Conservation (phyloP, 768 basidiomycete species). For the Hebeloma cylindrosporum region DNA sequence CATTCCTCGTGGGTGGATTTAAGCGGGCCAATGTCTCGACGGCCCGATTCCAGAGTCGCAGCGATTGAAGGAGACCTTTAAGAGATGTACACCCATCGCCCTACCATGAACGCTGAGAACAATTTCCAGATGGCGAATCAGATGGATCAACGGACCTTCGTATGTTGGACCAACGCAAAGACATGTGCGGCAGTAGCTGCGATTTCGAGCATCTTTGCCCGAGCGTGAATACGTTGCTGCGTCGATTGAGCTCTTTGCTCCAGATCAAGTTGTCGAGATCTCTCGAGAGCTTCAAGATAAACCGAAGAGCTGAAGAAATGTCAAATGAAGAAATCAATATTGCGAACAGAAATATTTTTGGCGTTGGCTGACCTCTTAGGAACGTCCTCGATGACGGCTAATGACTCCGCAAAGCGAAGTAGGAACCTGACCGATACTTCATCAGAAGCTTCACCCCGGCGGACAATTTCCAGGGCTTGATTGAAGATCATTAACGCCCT, state of each 20-base stretch:
- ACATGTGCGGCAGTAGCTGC: slow-evolving; percentile 72
- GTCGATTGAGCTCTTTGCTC: slow-evolving; percentile 52
- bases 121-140: neutral
- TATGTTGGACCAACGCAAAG: slow-evolving; percentile 66
- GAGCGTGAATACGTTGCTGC: slow-evolving; percentile 54
- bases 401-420: slow-evolving; percentile 64
- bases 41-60: slow-evolving; percentile 82
- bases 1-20: slow-evolving; percentile 32
- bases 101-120: slow-evolving; percentile 33
- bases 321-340: neutral
- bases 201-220: slow-evolving; percentile 61
- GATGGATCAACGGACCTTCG: slow-evolving; percentile 51
- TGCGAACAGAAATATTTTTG: neutral
- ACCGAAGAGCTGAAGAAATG: slow-evolving; percentile 38
- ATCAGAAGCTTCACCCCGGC: slow-evolving; percentile 45
- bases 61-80: slow-evolving; percentile 60
- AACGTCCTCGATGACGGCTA: slow-evolving; percentile 60
- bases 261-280: slow-evolving; percentile 41
- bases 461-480: slow-evolving; percentile 49
- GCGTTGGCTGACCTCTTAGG: slow-evolving; percentile 48
- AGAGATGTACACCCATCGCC: slow-evolving; percentile 60
- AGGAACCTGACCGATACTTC: slow-evolving; percentile 55
- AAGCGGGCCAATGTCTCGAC: slow-evolving; percentile 66
- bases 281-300: slow-evolving; percentile 59
- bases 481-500: slow-evolving; percentile 67